Evolutionary conservation across 1,284 basidiomycete species (phyloP), one percentile per base, ranked within the genome.

Genomic region (Cryptococcus jaspeensis): DNA sequence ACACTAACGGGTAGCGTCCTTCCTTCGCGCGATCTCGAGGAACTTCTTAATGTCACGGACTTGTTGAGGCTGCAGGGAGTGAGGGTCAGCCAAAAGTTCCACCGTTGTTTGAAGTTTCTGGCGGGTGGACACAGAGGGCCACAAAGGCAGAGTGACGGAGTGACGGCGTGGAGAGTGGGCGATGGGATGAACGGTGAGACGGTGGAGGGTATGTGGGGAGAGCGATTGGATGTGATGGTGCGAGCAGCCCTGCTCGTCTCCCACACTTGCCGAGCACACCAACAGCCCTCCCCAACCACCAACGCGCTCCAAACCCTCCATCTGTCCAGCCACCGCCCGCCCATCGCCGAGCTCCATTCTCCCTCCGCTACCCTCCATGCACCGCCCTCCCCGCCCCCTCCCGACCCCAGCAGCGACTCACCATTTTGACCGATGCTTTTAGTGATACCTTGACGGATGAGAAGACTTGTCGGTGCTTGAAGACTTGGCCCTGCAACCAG

Each of bases 21-120:
- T 82, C 73, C 84, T 87, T 81, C 88, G 87, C 61, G 95, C 89
- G 78, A 95, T 92, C 83, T 92, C 89, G 80, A 99, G 90, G 84
- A 99, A 98, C 79, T 92, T 84, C 85, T 99, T 99, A 84, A 99
- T 98, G 81, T 99, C 95, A 73, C 85, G 85, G 81, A 99, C 87
- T 86, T 98, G 91, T 83, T 96, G 92, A 64, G 95, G 94, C 95
- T 97, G 76, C 9, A 44, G 38, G 43, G 28, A n/a, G n/a, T n/a
- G n/a, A 44, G 35, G 18, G 52, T 63, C 52, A 61, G 59, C 45
- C 16, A 25, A 40, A 22, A 50, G 51, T 49, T 35, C 43, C n/a
- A 13, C 32, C 18, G 6, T 13, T n/a, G 20, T 12, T 47, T n/a
- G 8, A 25, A 22, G 46, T 28, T 25, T 20, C 5, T 18, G 15